Evolutionary conservation across 2,329 filamentous ascomycete genomes (phyloP).

Genomic region (Ceratocystis papillata): DNA sequence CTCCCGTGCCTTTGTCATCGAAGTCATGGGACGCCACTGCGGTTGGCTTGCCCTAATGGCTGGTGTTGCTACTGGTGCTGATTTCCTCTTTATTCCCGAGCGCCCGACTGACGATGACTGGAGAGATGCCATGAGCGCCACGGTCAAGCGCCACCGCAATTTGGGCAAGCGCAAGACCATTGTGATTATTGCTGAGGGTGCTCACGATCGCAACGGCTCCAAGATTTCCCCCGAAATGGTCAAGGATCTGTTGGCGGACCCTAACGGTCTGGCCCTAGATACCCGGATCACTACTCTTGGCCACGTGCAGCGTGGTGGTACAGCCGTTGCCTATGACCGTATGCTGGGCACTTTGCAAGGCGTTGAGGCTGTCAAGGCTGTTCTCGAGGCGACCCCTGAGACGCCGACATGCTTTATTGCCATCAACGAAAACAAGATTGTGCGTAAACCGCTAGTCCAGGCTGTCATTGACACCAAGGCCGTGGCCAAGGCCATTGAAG

Average conservation of each 20-base stretch:
- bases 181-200: conserved; percentile 93
- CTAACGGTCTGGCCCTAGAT: conserved; percentile 64
- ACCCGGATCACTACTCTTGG: conserved; percentile 91
- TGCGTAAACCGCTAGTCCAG: conserved; percentile 76
- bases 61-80: conserved; percentile 85
- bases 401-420: conserved; percentile 91
- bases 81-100: conserved; percentile 95
- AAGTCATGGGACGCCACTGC: conserved; percentile 97
- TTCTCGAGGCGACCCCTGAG: conserved; percentile 77
- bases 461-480: conserved; percentile 79
- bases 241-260: conserved; percentile 75
- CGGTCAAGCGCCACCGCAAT: conserved; percentile 68
- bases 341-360: conserved; percentile 89
- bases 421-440: conserved; percentile 96
- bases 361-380: conserved; percentile 84
- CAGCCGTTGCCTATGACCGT: conserved; percentile 85
- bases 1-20: conserved; percentile 91
- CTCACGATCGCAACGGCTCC: conserved; percentile 70
- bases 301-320: conserved; percentile 92
- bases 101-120: conserved; percentile 79
- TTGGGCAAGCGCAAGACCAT: conserved; percentile 95
- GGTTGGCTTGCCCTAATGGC: conserved; percentile 96
- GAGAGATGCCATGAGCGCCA: conserved; percentile 74
- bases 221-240: conserved; percentile 74
- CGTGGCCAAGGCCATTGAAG: conserved; percentile 69